Percentiles rank a stretch among this genome's conserved stretches.
phyloP scores from a whole-genome alignment of 2,329 filamentous ascomycete species.

The Bipolaris bicolor region DNA sequence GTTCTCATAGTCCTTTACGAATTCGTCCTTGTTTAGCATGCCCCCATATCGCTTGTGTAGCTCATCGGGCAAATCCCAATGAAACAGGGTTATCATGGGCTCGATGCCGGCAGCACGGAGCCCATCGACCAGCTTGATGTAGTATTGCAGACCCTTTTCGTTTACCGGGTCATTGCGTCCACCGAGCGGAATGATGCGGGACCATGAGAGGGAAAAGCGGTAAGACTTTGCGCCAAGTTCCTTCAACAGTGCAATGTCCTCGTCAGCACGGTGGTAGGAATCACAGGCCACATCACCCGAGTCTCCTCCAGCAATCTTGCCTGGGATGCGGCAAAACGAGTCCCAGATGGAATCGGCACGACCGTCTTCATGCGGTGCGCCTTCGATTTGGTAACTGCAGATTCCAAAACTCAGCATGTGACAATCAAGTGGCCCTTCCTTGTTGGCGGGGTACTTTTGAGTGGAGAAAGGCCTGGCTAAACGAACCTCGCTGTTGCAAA shows the following conservation, averaged over 20 bases:
- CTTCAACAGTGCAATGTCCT: conserved; percentile 80
- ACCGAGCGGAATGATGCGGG: conserved; percentile 83
- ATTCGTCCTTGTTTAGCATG: conserved; percentile 79
- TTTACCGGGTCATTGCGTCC: conserved; percentile 84
- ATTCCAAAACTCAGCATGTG: conserved; percentile 29
- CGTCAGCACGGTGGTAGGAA: conserved; percentile 79
- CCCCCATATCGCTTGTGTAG: conserved; percentile 83
- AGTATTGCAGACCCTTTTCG: conserved; percentile 76
- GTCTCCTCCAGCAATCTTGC: conserved; percentile 80
- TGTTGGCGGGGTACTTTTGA: conserved; percentile 29
- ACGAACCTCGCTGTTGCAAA: conserved; percentile 52
- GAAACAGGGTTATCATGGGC: conserved; percentile 82
- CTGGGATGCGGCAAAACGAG: conserved; percentile 79
- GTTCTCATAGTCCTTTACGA: conserved; percentile 78
- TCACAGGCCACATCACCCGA: conserved; percentile 82
- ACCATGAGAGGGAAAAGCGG: conserved; percentile 84
- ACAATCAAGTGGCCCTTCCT: conserved; percentile 3
- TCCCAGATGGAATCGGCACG: conserved; percentile 88
- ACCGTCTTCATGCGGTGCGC: conserved; percentile 74
- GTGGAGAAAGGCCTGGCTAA: conserved; percentile 26
- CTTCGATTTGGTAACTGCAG: conserved; percentile 86
- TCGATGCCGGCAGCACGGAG: conserved; percentile 76
- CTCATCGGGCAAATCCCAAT: conserved; percentile 85
- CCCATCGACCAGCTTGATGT: conserved; percentile 78
- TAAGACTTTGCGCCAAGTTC: conserved; percentile 74